A percentile compares a stretch with the other conserved stretches of the same genome.
Conservation (phyloP, 208 protist genomes). For the Zelonia costaricensis region DNA sequence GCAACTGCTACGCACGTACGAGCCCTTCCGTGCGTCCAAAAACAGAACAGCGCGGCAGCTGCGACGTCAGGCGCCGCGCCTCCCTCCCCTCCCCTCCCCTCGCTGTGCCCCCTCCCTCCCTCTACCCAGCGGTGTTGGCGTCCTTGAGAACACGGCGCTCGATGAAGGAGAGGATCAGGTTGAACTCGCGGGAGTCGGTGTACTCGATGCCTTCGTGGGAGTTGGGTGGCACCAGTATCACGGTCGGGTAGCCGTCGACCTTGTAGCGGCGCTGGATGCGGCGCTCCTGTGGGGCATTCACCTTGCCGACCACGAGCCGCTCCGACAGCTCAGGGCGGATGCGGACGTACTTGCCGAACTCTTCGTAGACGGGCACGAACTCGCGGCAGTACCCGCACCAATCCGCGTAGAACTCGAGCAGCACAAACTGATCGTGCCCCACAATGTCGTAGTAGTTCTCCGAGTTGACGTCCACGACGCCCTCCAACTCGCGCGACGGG, state of each 20-base stretch:
- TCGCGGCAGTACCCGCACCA: slow-evolving; percentile 72
- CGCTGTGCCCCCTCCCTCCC: not conserved
- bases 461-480: slow-evolving; percentile 32
- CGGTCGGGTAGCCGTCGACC: slow-evolving; percentile 47
- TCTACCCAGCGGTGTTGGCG: not conserved
- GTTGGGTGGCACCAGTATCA: slow-evolving; percentile 42
- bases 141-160: slow-evolving; percentile 6
- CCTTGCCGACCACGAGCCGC: slow-evolving; percentile 38
- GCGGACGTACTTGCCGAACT: slow-evolving; percentile 21
- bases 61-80: not conserved
- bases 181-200: slow-evolving; percentile 19
- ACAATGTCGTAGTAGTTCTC: slow-evolving; percentile 52
- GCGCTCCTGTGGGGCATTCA: slow-evolving; percentile 24
- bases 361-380: slow-evolving; percentile 31
- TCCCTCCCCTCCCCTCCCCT: not conserved
- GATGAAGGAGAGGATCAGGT: slow-evolving; percentile 34
- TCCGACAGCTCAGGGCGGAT: slow-evolving; percentile 17
- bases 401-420: slow-evolving; percentile 86
- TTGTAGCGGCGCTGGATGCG: slow-evolving; percentile 20
- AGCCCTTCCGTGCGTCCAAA: too few relatives aligned
- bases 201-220: slow-evolving; percentile 30
- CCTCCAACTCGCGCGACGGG: slow-evolving; percentile 20
- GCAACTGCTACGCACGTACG: too few relatives aligned
- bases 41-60: too few relatives aligned
- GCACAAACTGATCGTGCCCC: slow-evolving; percentile 31